These are phyloP conservation scores for Phoenix dactylifera DNA, from an alignment of 176 grass and related monocot genomes.

Conservation along the genomic window DNA sequence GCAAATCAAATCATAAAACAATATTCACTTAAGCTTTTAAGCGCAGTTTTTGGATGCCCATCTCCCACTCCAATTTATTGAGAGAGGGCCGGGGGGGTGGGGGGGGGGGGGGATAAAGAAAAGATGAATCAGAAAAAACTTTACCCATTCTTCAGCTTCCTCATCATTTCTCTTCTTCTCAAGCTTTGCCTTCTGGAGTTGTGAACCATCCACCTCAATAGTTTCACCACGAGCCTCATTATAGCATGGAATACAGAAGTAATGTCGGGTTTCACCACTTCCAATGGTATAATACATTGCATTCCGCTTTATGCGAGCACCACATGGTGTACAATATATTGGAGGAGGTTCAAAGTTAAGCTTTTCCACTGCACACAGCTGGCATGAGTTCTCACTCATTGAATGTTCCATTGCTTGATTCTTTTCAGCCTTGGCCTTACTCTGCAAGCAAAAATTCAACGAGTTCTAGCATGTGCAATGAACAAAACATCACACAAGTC, in stretches of 20 bases:
- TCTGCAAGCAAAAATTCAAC: constrained; percentile 31
- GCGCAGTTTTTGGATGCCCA: too few species aligned
- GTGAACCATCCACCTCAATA: constrained; percentile 72
- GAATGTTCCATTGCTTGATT: constrained; percentile 74
- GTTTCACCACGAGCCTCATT: constrained; percentile 83
- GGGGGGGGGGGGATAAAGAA: too few species aligned
- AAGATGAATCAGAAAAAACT: constrained; percentile 21
- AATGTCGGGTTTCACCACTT: constrained; percentile 76
- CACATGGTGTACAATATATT: constrained; percentile 96
- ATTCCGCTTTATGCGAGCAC: constrained; percentile 92
- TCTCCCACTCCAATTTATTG: too few species aligned
- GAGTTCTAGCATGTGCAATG: too few species aligned
- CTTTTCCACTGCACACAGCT: constrained; percentile 96
- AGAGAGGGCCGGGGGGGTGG: too few species aligned
- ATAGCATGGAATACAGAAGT: constrained; percentile 84
- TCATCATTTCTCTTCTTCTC: constrained; percentile 98
- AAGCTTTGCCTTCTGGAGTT: constrained; percentile 53
- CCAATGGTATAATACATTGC: constrained; percentile 84
- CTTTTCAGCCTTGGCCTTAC: constrained; percentile 98
- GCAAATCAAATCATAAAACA: constrained; percentile 8
- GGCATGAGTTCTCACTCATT: constrained; percentile 98
- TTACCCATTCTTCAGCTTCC: constrained; percentile 99
- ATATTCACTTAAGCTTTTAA: neutral
- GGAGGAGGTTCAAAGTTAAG: constrained; percentile 94
- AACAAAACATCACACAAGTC: too few species aligned